These are phyloP conservation scores for Tilletia caries DNA, from an alignment of 1,284 basidiomycete genomes.

Conservation along the genomic window DNA sequence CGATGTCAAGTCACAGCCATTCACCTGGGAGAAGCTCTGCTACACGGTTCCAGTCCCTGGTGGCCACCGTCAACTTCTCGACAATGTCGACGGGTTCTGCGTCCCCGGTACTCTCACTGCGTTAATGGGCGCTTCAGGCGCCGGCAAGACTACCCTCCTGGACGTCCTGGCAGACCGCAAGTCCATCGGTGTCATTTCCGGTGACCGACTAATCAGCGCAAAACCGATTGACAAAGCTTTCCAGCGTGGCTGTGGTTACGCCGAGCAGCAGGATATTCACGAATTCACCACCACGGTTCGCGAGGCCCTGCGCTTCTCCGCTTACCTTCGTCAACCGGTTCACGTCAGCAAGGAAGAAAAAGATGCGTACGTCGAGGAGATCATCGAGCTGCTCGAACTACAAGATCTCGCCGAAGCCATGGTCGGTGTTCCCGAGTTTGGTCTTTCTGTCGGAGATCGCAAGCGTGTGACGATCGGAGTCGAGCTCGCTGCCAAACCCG, in stretches of 20 bases:
- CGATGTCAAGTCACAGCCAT: conserved; percentile 27
- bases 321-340: conserved; percentile 72
- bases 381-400: conserved; percentile 74
- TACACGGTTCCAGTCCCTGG: conserved; percentile 60
- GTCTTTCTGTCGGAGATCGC: conserved; percentile 61
- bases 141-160: conserved; percentile 62
- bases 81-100: conserved; percentile 78
- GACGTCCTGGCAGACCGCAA: conserved; percentile 78
- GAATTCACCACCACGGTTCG: conserved; percentile 78
- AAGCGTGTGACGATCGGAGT: conserved; percentile 72
- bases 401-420: conserved; percentile 69
- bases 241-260: conserved; percentile 63
- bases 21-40: conserved; percentile 57
- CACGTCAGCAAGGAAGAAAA: conserved; percentile 69
- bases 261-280: conserved; percentile 79
- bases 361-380: conserved; percentile 73
- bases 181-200: conserved; percentile 72
- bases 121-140: conserved; percentile 71
- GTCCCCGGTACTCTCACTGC: conserved; percentile 73
- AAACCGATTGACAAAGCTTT: conserved; percentile 69
- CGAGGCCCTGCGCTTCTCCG: conserved; percentile 78
- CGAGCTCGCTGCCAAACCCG: conserved; percentile 73
- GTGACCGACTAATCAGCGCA: conserved; percentile 75
- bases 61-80: conserved; percentile 64
- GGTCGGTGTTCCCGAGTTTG: conserved; percentile 60